phyloP scores from a whole-genome alignment of 345 rosid genomes.

The Eucalyptus regnans region DNA sequence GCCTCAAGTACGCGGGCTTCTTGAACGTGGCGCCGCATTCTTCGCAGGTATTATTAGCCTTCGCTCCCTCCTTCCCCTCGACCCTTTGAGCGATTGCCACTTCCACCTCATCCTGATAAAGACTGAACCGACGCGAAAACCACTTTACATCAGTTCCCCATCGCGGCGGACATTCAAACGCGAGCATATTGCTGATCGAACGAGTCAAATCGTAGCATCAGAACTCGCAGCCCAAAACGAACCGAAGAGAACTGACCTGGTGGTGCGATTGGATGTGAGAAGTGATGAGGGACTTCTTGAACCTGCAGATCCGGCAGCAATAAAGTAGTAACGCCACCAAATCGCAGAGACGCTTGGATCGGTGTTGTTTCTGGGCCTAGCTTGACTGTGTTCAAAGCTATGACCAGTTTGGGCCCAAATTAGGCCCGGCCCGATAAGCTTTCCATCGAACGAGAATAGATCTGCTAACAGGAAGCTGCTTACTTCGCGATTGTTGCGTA shows the following conservation, averaged over 20 bases:
- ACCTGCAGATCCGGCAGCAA: neutral
- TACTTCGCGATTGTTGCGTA: neutral
- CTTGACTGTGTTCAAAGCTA: too few species aligned
- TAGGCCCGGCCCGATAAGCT: neutral
- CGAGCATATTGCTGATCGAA: too few species aligned
- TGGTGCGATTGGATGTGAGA: slow-evolving; percentile 27
- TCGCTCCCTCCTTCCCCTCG: slow-evolving; percentile 5
- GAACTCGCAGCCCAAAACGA: neutral
- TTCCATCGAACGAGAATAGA: neutral
- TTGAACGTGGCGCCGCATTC: slow-evolving; percentile 64
- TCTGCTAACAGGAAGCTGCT: neutral
- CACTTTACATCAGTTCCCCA: too few species aligned
- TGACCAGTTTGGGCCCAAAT: neutral
- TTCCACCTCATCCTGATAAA: slow-evolving; percentile 14
- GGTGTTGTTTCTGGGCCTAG: neutral
- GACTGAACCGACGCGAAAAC: neutral
- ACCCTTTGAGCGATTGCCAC: neutral
- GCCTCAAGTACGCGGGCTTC: slow-evolving; percentile 66
- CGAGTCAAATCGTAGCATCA: neutral
- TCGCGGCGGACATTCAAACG: neutral
- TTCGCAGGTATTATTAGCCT: slow-evolving; percentile 19
- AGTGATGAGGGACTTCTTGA: too few species aligned
- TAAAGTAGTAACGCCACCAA: slow-evolving; percentile 1
- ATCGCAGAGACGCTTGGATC: neutral
- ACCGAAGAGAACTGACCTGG: too few species aligned